phyloP scores from a whole-genome alignment of 129 eudicot genomes.

The Scalesia atractyloides region DNA sequence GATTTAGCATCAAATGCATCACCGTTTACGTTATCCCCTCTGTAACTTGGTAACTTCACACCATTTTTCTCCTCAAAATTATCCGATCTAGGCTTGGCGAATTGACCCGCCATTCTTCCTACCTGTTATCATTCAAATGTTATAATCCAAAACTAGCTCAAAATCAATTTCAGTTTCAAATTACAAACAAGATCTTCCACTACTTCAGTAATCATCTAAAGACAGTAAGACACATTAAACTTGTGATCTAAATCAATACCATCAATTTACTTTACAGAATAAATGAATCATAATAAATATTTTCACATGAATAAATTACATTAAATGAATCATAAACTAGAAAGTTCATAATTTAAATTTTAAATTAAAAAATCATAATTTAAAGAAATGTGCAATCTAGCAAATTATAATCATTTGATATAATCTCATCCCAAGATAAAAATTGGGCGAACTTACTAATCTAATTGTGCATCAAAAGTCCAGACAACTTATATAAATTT shows the following conservation, averaged over 20 bases:
- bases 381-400: background rate
- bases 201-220: background rate
- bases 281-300: background rate
- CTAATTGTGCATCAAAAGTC: background rate
- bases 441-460: background rate
- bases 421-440: background rate
- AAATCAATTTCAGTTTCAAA: background rate
- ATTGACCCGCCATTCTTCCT: constrained; percentile 99
- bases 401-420: background rate
- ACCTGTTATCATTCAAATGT: constrained; percentile 49
- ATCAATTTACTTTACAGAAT: background rate
- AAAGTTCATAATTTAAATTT: background rate
- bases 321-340: background rate
- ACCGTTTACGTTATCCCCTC: constrained; percentile 92
- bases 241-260: background rate
- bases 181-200: constrained; percentile 1
- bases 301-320: background rate
- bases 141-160: constrained; percentile 15
- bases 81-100: constrained; percentile 93
- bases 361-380: background rate
- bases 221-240: constrained; percentile 11
- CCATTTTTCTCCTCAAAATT: constrained; percentile 85
- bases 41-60: constrained; percentile 87
- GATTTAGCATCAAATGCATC: constrained; percentile 80
- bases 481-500: background rate